phyloP scores from a whole-genome alignment of 164 flowering plant genomes.

The Santalum album region DNA sequence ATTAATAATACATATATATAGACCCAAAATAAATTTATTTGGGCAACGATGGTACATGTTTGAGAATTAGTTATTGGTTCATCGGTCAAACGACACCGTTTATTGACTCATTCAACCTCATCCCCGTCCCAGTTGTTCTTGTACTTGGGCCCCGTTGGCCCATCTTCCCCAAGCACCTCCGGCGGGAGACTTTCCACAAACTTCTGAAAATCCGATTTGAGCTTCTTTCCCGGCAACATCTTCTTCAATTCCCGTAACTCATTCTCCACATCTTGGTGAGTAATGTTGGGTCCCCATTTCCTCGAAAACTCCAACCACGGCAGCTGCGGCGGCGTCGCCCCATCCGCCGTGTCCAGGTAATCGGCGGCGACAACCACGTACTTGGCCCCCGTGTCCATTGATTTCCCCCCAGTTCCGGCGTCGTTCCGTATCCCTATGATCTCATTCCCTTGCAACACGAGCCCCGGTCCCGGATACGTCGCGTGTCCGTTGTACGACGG shows the following conservation, averaged over 20 bases:
- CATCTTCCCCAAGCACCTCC: constrained; percentile 46
- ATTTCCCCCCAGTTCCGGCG: constrained; percentile 24
- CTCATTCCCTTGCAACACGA: constrained; percentile 31
- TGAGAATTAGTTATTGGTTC: too few relatives aligned
- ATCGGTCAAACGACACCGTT: too few relatives aligned
- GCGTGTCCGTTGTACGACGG: constrained; percentile 25
- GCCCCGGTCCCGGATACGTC: constrained; percentile 25
- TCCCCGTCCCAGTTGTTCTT: constrained; percentile 52
- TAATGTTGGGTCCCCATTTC: constrained; percentile 43
- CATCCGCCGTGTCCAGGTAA: too few relatives aligned
- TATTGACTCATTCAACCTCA: too few relatives aligned
- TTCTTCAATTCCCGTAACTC: constrained; percentile 24
- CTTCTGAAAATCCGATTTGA: constrained; percentile 24
- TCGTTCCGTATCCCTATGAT: constrained; percentile 41
- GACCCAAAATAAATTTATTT: too few relatives aligned
- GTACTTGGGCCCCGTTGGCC: constrained; percentile 55
- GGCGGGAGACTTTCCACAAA: constrained; percentile 28
- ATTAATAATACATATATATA: too few relatives aligned
- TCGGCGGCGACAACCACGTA: constrained; percentile 22
- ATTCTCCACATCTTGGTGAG: constrained; percentile 16
- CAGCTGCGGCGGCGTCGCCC: constrained; percentile 27
- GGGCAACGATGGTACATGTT: too few relatives aligned
- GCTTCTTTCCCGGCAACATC: constrained; percentile 21
- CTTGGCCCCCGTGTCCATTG: constrained; percentile 23
- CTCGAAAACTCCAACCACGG: constrained; percentile 45